Base-by-base conservation (phyloP, 495 filamentous ascomycete genomes). In the Barbatosphaeria neglecta region DNA sequence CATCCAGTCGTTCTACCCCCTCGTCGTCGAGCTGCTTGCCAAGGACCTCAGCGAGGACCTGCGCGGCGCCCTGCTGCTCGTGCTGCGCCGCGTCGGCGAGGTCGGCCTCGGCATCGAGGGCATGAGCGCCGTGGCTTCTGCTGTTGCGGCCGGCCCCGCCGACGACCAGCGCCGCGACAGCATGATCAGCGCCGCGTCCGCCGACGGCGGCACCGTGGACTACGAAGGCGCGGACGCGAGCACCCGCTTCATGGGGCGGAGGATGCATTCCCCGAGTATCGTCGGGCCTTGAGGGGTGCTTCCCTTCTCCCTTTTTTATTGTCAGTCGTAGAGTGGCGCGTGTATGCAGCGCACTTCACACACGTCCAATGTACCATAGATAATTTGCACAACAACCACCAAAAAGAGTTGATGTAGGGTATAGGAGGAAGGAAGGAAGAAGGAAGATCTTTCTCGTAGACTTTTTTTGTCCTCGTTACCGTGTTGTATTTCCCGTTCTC, bases 71-170 rank as follows among this genome's bases (percentile, higher is more conserved):
- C 61, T 98, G 49, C 79, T 94, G 52, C 75, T 72, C 1, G 67
- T 96, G 11, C 65, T 95, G 47, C 74, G 82, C 44, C 70, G 87
- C 35, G 82, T 96, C 3, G 90, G 90, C 40, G 90, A 96, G 65
- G 80, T 84, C 11, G 79, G 77, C 44, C 64, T 95, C 43, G 87
- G 86, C 0, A 74, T 92, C 42, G 66, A 73, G 49, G 61, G 62
- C 10, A 65, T 74, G 64, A 44, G 50, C 18, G 33, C 19, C 33
- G 13, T n/a, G n/a, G n/a, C n/a, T n/a, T n/a, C 37, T 37, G 22
- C 46, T 6, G 5, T 20, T 23, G 37, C 27, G 22, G 47, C 37
- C 10, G 47, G 49, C 17, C 24, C n/a, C 18, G 9, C 31, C 2
- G 49, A 41, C 11, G 37, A 41, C 22, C 41, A 25, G 48, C 27